These are phyloP conservation scores for Annulohypoxylon moriforme DNA, from an alignment of 495 filamentous ascomycete genomes.

Conservation along the genomic window DNA sequence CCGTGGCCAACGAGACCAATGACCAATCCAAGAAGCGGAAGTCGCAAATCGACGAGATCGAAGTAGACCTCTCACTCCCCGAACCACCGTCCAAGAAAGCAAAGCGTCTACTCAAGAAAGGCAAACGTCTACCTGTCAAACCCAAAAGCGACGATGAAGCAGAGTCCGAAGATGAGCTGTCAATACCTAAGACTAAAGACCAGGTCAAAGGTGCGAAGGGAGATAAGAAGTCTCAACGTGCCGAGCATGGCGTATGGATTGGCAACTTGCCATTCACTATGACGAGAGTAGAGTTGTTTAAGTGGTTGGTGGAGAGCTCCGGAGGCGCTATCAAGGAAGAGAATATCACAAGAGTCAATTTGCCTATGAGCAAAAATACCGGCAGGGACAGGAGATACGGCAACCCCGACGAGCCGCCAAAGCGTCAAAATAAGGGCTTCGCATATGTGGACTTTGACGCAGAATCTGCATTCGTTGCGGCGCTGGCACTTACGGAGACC, in stretches of 20 bases:
- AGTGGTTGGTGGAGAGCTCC: constrained; percentile 77
- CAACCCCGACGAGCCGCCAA: constrained; percentile 54
- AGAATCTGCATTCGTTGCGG: constrained; percentile 72
- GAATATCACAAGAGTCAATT: constrained; percentile 82
- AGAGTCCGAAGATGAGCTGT: constrained; percentile 47
- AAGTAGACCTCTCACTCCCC: constrained; percentile 86
- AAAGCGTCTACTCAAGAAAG: constrained; percentile 82
- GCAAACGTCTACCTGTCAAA: constrained; percentile 62
- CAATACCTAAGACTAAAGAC: constrained; percentile 44
- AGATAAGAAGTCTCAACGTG: constrained; percentile 68
- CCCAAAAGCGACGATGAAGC: constrained; percentile 58
- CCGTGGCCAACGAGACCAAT: background rate
- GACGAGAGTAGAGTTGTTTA: constrained; percentile 75
- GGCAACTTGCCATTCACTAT: constrained; percentile 89
- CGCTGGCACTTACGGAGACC: constrained; percentile 82
- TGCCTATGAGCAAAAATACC: constrained; percentile 67
- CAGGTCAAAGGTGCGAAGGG: constrained; percentile 46
- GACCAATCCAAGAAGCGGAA: constrained; percentile 73
- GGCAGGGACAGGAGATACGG: constrained; percentile 49
- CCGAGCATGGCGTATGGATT: constrained; percentile 90
- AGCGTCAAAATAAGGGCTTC: constrained; percentile 78
- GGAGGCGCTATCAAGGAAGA: constrained; percentile 71
- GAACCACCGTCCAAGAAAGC: constrained; percentile 96
- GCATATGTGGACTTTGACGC: constrained; percentile 93
- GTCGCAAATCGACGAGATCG: constrained; percentile 77